phyloP scores from a whole-genome alignment of 805 yeast genomes.

The Candida ascalaphidarum region DNA sequence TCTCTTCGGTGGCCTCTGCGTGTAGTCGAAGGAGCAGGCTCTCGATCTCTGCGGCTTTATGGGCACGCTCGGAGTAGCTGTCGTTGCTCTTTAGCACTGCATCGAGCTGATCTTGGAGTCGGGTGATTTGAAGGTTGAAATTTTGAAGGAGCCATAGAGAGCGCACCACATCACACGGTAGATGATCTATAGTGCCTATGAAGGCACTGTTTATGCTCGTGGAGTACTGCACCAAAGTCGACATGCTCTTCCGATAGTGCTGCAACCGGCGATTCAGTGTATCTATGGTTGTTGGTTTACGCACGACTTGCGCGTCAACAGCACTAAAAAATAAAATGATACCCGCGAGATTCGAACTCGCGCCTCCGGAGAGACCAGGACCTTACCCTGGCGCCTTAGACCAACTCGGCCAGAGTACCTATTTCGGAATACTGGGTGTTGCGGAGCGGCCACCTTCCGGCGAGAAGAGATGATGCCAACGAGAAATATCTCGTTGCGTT shows the following conservation, averaged over 20 bases:
- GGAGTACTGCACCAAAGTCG: conserved; percentile 13
- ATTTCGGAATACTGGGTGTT: no score
- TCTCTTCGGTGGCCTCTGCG: conserved; percentile 23
- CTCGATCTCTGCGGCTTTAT: conserved; percentile 16
- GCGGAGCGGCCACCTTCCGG: no score
- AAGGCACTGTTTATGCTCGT: conserved; percentile 26
- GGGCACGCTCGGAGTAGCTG: no score
- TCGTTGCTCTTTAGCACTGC: conserved; percentile 15
- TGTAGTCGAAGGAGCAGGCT: no score
- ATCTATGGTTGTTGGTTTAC: no score
- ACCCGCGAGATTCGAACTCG: conserved; percentile 14
- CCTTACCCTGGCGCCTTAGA: conserved; percentile 15
- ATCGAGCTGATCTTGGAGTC: conserved; percentile 12
- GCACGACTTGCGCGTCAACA: no score
- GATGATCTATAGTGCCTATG: conserved; percentile 34
- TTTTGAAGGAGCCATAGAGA: conserved; percentile 35
- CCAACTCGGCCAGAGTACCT: conserved; percentile 15
- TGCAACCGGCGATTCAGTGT: no score
- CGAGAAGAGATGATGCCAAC: no score
- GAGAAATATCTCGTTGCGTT: no score
- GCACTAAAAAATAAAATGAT: no score
- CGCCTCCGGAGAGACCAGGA: conserved; percentile 15
- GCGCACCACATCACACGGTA: conserved; percentile 35
- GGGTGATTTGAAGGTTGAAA: conserved; percentile 20
- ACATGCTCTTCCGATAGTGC: no score